Conservation (phyloP, 768 basidiomycete genomes). For the Pulveroboletus sp. region DNA sequence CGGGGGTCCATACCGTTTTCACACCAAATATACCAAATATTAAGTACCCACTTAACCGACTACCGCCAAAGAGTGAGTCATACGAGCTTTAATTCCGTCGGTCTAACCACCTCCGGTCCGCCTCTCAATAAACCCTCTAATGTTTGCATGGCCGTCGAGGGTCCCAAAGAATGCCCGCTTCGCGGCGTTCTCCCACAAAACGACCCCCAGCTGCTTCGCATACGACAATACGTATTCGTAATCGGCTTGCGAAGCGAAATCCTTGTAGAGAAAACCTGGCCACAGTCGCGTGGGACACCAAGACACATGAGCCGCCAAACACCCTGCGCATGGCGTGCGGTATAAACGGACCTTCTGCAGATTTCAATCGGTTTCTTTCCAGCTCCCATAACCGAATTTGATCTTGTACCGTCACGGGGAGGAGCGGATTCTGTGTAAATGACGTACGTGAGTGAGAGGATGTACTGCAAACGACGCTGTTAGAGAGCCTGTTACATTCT, state of each 20-base stretch:
- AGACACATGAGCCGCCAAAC: constrained; percentile 4
- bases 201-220: constrained; percentile 76
- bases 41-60: constrained; percentile 3
- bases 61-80: constrained; percentile 3
- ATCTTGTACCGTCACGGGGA: constrained; percentile 97
- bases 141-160: constrained; percentile 73
- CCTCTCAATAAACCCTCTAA: constrained; percentile 78
- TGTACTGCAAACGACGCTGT: constrained; percentile 2
- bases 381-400: constrained; percentile 98
- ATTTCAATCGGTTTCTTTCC: constrained; percentile 88
- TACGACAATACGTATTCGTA: constrained; percentile 86
- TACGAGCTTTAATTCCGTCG: neutral
- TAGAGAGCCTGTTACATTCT: constrained; percentile 57
- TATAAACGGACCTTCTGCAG: constrained; percentile 68
- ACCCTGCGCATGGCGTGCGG: constrained; percentile 6
- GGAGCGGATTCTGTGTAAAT: constrained; percentile 71
- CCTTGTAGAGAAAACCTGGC: constrained; percentile 83
- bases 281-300: constrained; percentile 4
- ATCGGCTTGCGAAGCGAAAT: constrained; percentile 83
- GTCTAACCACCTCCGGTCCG: constrained; percentile 43
- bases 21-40: neutral
- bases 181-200: constrained; percentile 75
- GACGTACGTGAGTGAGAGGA: constrained; percentile 16
- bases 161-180: constrained; percentile 84
- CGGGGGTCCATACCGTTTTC: neutral